Base-by-base conservation (phyloP, 352 stramenopile species). In the Globisporangium iwayamae region DNA sequence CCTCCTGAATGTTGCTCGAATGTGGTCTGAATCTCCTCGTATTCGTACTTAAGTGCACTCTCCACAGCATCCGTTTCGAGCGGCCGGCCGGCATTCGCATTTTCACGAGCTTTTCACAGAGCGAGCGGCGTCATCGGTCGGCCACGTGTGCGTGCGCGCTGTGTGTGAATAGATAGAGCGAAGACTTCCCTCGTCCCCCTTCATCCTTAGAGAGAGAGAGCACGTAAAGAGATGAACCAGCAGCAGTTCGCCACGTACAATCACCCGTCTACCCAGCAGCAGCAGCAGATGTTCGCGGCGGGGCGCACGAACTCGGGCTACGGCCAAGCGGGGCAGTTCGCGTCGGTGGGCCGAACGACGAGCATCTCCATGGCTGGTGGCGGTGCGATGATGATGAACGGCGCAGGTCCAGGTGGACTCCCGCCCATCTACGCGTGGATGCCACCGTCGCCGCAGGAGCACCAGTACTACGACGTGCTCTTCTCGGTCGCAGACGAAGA, bases 401-500 rank as follows among this genome's bases (percentile, higher is more conserved):
- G 46, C 13, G 16, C 43, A 28, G 18, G 43, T 16, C 8, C 16
- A 25, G 30, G 57, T 2, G 38, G 45, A n/a, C 55, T 57, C 13
- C 54, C 62, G 10, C 46, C 66, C 48, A 65, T 91, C 3, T 70
- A 85, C 59, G 41, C 62, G 39, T 96, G 87, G 87, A 65, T 66
- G 34, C 85, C 85, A 25, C 73, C 71, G 36, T 89, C 69, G 5
- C 71, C 81, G 2, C 69, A 74, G 20, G 90, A 97, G 60, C 82
- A 83, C 46, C 77, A 91, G 50, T 98, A 97, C 72, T 98, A 94
- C 76, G 82, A 97, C 71, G 66, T 76, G 62, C 76, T 98, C 30
- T 98, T 98, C 68, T 51, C 73, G 8, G 60, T 79, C n/a, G 93
- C 93, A n/a, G 96, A 98, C 68, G 81, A 90, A 13, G 76, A 95